phyloP scores from a whole-genome alignment of 345 rosid genomes.

The Barbarea vulgaris region DNA sequence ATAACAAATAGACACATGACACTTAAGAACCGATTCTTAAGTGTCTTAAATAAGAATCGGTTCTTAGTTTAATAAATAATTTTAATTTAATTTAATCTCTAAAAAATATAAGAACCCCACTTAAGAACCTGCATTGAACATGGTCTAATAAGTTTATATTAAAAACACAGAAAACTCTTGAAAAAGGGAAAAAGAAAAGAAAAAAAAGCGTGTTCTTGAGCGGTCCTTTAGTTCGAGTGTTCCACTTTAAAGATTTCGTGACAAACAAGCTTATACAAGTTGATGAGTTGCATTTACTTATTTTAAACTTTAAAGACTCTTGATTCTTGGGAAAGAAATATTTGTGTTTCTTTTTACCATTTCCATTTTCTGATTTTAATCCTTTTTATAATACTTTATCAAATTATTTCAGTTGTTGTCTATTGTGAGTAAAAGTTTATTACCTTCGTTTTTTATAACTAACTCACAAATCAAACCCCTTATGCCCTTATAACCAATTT shows the following conservation, averaged over 20 bases:
- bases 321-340: neutral
- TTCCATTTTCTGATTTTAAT: neutral
- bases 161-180: neutral
- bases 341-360: neutral
- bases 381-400: neutral
- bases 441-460: neutral
- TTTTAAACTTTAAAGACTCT: neutral
- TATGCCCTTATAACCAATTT: no score
- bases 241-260: conserved; percentile 36
- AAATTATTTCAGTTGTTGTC: neutral
- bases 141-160: no score
- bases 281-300: conserved; percentile 13
- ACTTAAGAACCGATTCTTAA: no score
- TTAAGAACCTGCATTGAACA: no score
- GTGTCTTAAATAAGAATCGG: no score
- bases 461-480: no score
- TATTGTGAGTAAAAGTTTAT: neutral
- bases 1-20: no score
- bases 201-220: conserved; percentile 5
- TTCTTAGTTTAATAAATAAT: no score
- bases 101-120: no score
- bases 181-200: neutral
- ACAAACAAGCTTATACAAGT: conserved; percentile 26
- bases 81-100: no score
- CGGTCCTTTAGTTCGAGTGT: neutral